These are phyloP conservation scores for Primulina eburnea DNA, from an alignment of 257 asterid genomes.

Conservation along the genomic window DNA sequence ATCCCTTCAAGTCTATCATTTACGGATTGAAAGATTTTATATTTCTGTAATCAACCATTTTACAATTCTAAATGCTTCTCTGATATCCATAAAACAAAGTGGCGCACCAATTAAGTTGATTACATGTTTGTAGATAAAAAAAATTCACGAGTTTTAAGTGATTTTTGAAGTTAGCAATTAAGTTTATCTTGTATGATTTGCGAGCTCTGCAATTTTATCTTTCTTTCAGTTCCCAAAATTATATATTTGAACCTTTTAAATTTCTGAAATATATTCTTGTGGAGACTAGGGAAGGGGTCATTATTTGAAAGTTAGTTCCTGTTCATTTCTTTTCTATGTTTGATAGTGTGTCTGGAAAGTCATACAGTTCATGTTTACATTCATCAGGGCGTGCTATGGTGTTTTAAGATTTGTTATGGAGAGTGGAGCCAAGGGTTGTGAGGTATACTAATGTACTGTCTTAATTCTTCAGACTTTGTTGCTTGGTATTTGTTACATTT, in stretches of 20 bases:
- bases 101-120: not conserved
- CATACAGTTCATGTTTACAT: not conserved
- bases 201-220: not conserved
- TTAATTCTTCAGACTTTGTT: not conserved
- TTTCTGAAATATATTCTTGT: not conserved
- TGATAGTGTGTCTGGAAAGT: not conserved
- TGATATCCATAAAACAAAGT: not conserved
- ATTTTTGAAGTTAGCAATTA: not conserved
- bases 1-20: not conserved
- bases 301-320: not conserved
- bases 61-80: not conserved
- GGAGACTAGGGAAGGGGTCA: not conserved
- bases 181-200: too few relatives aligned
- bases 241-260: too few relatives aligned
- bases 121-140: not conserved
- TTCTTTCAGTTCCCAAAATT: not conserved
- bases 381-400: constrained; percentile 51
- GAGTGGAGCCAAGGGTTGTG: constrained; percentile 61
- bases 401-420: constrained; percentile 59
- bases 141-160: not conserved
- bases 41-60: not conserved
- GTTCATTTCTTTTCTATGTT: not conserved
- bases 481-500: not conserved
- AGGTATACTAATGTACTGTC: constrained; percentile 27
- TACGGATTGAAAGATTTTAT: not conserved